These are phyloP conservation scores for Aspergillus amoenus DNA, from an alignment of 2,329 filamentous ascomycete genomes.

Conservation along the genomic window DNA sequence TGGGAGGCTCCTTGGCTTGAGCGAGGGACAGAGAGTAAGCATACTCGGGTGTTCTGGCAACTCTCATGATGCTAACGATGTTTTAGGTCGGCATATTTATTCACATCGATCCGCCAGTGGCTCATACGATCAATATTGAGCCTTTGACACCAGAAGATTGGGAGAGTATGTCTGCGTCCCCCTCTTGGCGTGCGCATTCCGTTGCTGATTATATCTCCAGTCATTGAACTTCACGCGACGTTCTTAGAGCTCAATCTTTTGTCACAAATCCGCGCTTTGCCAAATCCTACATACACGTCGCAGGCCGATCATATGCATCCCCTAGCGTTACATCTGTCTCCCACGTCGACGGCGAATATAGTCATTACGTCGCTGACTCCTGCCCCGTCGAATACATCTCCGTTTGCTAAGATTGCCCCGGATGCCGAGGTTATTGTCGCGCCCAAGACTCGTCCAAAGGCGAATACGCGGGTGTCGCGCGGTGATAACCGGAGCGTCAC, in stretches of 20 bases:
- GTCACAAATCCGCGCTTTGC: slow-evolving; percentile 87
- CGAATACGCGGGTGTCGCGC: slow-evolving; percentile 55
- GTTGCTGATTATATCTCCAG: slow-evolving; percentile 32
- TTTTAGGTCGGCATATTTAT: slow-evolving; percentile 60
- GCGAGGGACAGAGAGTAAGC: slow-evolving; percentile 76
- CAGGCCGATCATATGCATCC: slow-evolving; percentile 66
- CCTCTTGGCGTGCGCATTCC: background rate
- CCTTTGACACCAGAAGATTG: slow-evolving; percentile 93
- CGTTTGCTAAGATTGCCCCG: slow-evolving; percentile 89
- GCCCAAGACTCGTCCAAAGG: slow-evolving; percentile 79
- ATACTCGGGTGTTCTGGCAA: background rate
- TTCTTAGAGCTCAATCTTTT: slow-evolving; percentile 94
- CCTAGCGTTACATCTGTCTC: slow-evolving; percentile 87
- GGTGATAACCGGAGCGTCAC: slow-evolving; percentile 77
- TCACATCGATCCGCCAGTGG: slow-evolving; percentile 85
- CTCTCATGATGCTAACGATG: slow-evolving; percentile 37
- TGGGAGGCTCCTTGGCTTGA: slow-evolving; percentile 71
- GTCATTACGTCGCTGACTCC: slow-evolving; percentile 81
- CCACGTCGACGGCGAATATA: slow-evolving; percentile 92
- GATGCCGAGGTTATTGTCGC: slow-evolving; percentile 97
- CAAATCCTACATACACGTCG: slow-evolving; percentile 71
- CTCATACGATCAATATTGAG: slow-evolving; percentile 95
- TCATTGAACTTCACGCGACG: slow-evolving; percentile 94
- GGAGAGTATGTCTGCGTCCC: slow-evolving; percentile 64
- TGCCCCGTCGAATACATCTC: slow-evolving; percentile 61